These are phyloP conservation scores for Zoysia matrella DNA, from an alignment of 202 grass and related monocot species.

Conservation along the genomic window DNA sequence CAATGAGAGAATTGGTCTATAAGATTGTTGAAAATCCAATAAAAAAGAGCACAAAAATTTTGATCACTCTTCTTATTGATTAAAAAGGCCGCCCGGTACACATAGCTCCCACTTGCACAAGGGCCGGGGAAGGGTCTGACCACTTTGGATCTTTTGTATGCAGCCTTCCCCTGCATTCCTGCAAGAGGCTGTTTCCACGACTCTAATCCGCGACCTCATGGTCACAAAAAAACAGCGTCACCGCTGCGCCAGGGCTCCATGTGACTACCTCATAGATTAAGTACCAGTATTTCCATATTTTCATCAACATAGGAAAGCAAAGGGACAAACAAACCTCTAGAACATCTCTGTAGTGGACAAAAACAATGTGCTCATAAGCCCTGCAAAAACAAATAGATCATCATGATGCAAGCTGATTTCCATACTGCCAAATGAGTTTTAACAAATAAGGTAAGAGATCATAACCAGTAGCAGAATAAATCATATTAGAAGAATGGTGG, in stretches of 20 bases:
- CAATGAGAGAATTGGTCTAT: constrained; percentile 1
- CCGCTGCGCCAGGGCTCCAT: too few relatives aligned
- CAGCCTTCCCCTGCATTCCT: too few relatives aligned
- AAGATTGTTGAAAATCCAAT: constrained; percentile 12
- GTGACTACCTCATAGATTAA: not conserved
- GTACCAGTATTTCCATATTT: constrained; percentile 1
- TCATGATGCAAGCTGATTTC: constrained; percentile 23
- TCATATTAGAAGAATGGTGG: not conserved
- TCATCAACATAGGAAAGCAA: constrained; percentile 24
- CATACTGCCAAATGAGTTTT: not conserved
- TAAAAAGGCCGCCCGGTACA: too few relatives aligned
- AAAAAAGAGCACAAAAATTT: not conserved
- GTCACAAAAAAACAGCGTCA: too few relatives aligned
- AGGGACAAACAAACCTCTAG: constrained; percentile 59
- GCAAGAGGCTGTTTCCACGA: too few relatives aligned
- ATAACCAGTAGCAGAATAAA: constrained; percentile 17
- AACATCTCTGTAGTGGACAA: constrained; percentile 94
- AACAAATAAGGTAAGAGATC: constrained; percentile 9
- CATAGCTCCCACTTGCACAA: too few relatives aligned
- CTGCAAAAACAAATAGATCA: constrained; percentile 65
- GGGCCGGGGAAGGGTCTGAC: too few relatives aligned
- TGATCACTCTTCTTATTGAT: not conserved
- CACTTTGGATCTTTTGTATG: too few relatives aligned
- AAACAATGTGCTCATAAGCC: constrained; percentile 88
- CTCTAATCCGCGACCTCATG: too few relatives aligned